Evolutionary conservation across 1,139 yeast species (phyloP), one percentile per base, ranked within the genome.

Genomic region (Saccharomyces hybrid): DNA sequence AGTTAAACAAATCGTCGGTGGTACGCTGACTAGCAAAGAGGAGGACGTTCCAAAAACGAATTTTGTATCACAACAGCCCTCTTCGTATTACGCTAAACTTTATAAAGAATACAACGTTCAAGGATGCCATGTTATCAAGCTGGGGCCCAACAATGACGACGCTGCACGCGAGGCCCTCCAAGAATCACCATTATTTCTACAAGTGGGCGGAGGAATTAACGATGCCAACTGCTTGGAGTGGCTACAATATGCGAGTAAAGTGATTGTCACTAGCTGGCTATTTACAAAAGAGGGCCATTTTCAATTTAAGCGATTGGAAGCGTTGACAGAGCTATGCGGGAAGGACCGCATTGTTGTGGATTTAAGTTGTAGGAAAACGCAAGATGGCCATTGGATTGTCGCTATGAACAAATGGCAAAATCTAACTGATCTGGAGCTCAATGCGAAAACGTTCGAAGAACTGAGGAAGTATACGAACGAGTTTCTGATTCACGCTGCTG

Each of bases 341-440:
- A 81, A 77, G 56, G 78, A 82, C 2, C 73, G 79, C 50, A 72
- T 93, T n/a, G 88, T 90, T n/a, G 86, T 90, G 52, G 98, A 93
- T 70, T 77, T 91, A 63, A 89, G 97, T 67, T 91, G 98, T 68
- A 78, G 96, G 54, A 77, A 79, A 34, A 75, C 77, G 2, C 58
- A 64, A 6, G 64, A 63, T 1, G 75, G 72, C 3, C 69, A 63
- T 3, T 93, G 99, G 99, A 80, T 84, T 26, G 98, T 95, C 6
- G 97, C 98, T 4, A 93, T 90, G 83, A 90, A 95, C 71, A 87
- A 91, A 70, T 93, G 99, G 99, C 97, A 91, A 71, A 88, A 95
- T 0, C 73, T 91, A 47, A 93, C 99, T 0, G 77, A 76, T 50
- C 78, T 83, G 51, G 79, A 73, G 54, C 75, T 93, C 54, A 75